A percentile compares a stretch with the other conserved stretches of the same genome.
Evolutionary conservation across 352 stramenopile genomes (phyloP).

Genomic region (Phytopythium cucurbitacearum): DNA sequence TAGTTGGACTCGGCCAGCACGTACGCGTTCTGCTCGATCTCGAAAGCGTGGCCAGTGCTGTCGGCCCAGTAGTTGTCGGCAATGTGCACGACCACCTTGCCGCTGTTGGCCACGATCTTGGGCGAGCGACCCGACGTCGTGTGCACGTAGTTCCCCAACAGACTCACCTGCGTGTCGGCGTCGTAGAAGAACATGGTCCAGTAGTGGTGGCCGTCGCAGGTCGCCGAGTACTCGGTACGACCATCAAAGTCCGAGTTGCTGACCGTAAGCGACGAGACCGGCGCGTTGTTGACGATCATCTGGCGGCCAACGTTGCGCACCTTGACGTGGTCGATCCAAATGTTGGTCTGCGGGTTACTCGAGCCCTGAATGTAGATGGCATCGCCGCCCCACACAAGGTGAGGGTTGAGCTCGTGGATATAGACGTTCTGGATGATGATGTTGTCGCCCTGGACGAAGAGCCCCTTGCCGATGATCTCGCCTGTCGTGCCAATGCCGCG

Average conservation of each 20-base stretch:
- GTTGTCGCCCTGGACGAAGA: slow-evolving; percentile 17
- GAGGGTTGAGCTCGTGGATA: slow-evolving; percentile 26
- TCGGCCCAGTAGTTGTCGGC: slow-evolving; percentile 19
- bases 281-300: slow-evolving; percentile 20
- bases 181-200: slow-evolving; percentile 29
- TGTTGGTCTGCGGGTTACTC: slow-evolving; percentile 4
- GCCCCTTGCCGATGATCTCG: slow-evolving; percentile 25
- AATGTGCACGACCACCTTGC: slow-evolving; percentile 10
- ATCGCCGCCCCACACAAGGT: slow-evolving; percentile 26
- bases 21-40: slow-evolving; percentile 9
- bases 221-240: slow-evolving; percentile 22
- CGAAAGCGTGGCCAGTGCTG: slow-evolving; percentile 26
- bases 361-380: slow-evolving; percentile 15
- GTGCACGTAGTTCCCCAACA: slow-evolving; percentile 28
- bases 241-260: slow-evolving; percentile 40
- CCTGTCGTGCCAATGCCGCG: slow-evolving; percentile 20
- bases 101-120: slow-evolving; percentile 18
- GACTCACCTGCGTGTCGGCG: slow-evolving; percentile 15
- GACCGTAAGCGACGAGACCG: slow-evolving; percentile 10
- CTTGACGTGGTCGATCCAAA: slow-evolving; percentile 35
- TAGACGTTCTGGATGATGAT: slow-evolving; percentile 47
- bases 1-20: slow-evolving; percentile 21
- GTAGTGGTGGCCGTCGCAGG: slow-evolving; percentile 48
- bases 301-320: slow-evolving; percentile 23
- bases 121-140: slow-evolving; percentile 25